Percentiles rank a stretch among this genome's conserved stretches.
These are phyloP conservation scores for Cyclocybe aegerita DNA, from an alignment of 768 basidiomycete species.

Conservation along the genomic window DNA sequence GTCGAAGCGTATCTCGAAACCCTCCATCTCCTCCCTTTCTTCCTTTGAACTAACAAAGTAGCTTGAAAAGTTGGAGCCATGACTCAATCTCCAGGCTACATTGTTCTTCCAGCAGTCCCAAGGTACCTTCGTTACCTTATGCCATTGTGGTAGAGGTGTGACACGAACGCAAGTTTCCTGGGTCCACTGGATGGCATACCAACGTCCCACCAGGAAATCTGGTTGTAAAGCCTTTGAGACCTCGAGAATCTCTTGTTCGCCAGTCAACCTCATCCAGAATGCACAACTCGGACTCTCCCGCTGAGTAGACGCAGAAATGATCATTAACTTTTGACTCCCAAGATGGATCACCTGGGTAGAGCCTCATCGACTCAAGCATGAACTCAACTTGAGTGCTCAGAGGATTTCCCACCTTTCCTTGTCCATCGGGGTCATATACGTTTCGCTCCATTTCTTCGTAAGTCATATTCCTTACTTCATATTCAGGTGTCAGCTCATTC, in stretches of 20 bases:
- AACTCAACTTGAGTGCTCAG: neutral
- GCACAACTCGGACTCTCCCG: too few relatives aligned
- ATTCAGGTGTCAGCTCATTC: too few relatives aligned
- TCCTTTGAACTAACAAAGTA: too few relatives aligned
- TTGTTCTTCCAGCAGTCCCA: neutral
- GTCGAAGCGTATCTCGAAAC: too few relatives aligned
- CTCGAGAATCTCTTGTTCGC: neutral
- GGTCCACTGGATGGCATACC: conserved; percentile 6
- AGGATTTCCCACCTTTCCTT: neutral
- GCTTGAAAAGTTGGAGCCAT: too few relatives aligned
- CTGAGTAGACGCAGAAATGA: too few relatives aligned
- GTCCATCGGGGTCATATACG: neutral
- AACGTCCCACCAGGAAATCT: conserved; percentile 2
- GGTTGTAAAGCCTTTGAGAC: neutral
- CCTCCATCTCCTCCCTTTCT: too few relatives aligned
- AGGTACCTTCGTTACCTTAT: neutral
- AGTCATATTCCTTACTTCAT: too few relatives aligned
- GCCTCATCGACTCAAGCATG: neutral
- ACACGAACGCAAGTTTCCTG: neutral
- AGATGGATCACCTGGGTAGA: neutral
- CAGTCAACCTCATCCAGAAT: too few relatives aligned
- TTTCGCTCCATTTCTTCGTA: neutral
- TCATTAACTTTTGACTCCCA: too few relatives aligned
- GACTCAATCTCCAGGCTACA: conserved; percentile 1
- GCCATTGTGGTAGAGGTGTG: conserved; percentile 3